Evolutionary conservation across 257 asterid species (phyloP).

Genomic region (Capsicum chinense): DNA sequence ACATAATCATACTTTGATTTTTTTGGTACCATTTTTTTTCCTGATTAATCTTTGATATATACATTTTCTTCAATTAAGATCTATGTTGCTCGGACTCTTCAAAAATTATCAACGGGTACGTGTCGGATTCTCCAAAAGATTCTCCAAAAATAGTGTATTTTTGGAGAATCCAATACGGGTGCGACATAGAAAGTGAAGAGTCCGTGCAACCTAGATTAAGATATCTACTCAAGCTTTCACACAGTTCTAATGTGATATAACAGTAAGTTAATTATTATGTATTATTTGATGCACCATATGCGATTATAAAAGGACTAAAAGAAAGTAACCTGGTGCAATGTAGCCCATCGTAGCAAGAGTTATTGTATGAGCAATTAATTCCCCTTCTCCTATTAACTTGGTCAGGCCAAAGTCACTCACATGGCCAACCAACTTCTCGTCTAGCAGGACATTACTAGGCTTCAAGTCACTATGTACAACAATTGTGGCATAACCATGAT

Average conservation of each 20-base stretch:
- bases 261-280: too few species aligned
- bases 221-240: not conserved
- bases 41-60: not conserved
- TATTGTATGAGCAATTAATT: not conserved
- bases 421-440: not conserved
- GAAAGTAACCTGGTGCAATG: constrained; percentile 29
- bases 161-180: too few species aligned
- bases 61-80: not conserved
- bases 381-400: constrained; percentile 21
- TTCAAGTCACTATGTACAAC: constrained; percentile 16
- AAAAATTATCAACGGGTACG: too few species aligned
- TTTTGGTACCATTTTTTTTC: not conserved
- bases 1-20: not conserved
- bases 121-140: too few species aligned
- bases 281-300: not conserved
- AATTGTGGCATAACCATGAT: not conserved
- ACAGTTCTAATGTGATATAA: not conserved
- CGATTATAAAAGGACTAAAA: not conserved
- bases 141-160: too few species aligned
- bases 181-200: too few species aligned
- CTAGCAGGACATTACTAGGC: constrained; percentile 11
- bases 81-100: too few species aligned
- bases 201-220: not conserved
- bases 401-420: constrained; percentile 23
- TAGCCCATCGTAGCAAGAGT: not conserved